A percentile compares a stretch with the other conserved stretches of the same genome.
These are phyloP conservation scores for Serendipita sp. DNA, from an alignment of 768 basidiomycete species.

Conservation along the genomic window DNA sequence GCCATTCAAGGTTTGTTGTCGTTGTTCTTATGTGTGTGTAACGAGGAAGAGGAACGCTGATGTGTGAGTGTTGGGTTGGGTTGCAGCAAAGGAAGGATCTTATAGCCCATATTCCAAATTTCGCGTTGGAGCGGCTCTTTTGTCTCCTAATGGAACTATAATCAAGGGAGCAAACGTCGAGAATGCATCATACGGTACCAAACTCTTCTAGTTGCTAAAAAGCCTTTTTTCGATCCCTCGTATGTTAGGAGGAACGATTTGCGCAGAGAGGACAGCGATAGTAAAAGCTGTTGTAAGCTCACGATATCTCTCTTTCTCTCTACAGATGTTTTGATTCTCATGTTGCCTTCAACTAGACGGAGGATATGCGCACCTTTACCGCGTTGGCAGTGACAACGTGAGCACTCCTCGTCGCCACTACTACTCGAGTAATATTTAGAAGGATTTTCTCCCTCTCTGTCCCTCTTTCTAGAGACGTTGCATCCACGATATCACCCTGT, in stretches of 20 bases:
- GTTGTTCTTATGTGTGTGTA: not conserved
- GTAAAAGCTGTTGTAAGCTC: constrained; percentile 77
- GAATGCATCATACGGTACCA: constrained; percentile 74
- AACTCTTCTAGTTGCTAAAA: too few species aligned
- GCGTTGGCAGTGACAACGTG: constrained; percentile 72
- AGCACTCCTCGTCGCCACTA: constrained; percentile 14
- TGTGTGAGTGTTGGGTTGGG: not conserved
- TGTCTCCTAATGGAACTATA: constrained; percentile 50
- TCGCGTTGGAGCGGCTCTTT: constrained; percentile 75
- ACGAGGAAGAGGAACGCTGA: not conserved
- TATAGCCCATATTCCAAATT: constrained; percentile 86
- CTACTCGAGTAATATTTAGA: not conserved
- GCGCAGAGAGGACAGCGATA: constrained; percentile 87
- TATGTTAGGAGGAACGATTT: constrained; percentile 66
- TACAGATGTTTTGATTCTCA: not conserved
- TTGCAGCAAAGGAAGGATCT: constrained; percentile 32
- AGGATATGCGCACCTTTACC: constrained; percentile 50
- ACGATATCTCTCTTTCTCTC: not conserved
- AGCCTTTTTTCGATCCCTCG: too few species aligned
- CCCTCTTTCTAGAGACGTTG: constrained; percentile 40
- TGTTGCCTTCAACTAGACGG: constrained; percentile 36
- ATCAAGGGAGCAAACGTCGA: constrained; percentile 85
- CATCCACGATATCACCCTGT: constrained; percentile 59
- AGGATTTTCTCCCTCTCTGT: too few species aligned
- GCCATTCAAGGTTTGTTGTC: constrained; percentile 37